Conservation (phyloP, 2,329 filamentous ascomycete genomes). For the Aspergillus spinulosporus region DNA sequence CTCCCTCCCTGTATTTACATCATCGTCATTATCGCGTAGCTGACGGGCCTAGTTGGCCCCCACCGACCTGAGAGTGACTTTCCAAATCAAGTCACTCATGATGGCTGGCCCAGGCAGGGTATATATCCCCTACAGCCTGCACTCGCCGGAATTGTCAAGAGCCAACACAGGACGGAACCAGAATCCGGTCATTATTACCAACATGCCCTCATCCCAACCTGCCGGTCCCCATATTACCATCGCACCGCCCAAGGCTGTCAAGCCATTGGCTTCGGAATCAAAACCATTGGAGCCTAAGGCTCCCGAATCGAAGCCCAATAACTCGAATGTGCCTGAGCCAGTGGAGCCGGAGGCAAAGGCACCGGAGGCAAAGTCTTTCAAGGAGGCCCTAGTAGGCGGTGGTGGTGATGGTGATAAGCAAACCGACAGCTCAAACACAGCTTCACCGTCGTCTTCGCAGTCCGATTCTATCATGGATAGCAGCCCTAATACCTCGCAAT, state of each 20-base stretch:
- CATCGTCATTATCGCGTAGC: neutral
- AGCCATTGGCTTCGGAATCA: neutral
- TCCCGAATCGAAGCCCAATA: neutral
- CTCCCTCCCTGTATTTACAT: neutral
- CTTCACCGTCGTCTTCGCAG: neutral
- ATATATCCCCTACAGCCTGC: neutral
- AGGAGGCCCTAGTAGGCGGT: neutral
- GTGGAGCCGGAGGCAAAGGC: neutral
- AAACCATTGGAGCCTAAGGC: neutral
- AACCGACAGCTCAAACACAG: neutral
- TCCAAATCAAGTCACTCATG: neutral
- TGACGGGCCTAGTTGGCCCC: neutral
- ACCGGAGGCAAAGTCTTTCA: neutral
- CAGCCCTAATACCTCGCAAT: neutral
- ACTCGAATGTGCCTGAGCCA: neutral
- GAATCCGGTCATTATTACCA: neutral
- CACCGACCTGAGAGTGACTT: too few species aligned
- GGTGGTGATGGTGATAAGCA: neutral
- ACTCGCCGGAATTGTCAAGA: neutral
- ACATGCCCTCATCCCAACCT: neutral
- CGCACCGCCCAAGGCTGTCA: neutral
- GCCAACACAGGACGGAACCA: neutral
- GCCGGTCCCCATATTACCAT: neutral
- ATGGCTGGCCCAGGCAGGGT: neutral
- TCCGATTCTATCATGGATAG: neutral